phyloP scores from a whole-genome alignment of 345 rosid genomes.

The sweet orange (Citrus sinensis) region DNA sequence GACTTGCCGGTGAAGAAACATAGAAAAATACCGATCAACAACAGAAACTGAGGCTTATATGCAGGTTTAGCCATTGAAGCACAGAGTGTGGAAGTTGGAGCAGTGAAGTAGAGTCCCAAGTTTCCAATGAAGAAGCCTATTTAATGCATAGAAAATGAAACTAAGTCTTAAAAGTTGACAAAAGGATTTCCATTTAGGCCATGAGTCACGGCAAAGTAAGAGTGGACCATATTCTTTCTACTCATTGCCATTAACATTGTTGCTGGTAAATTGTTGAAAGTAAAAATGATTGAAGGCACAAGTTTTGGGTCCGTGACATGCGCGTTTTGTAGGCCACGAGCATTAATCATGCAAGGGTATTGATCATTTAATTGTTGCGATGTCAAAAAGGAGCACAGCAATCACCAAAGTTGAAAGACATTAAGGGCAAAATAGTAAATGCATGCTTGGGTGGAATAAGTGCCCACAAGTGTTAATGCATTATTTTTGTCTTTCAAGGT shows the following conservation, averaged over 20 bases:
- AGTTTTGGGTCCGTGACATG: neutral
- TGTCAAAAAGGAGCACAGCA: neutral
- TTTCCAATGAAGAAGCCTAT: slow-evolving; percentile 4
- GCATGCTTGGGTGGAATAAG: neutral
- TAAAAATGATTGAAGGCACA: neutral
- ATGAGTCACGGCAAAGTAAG: slow-evolving; percentile 3
- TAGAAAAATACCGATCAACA: neutral
- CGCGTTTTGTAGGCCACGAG: slow-evolving; percentile 8
- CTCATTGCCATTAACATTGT: neutral
- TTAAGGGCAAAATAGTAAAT: neutral
- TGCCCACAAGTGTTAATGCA: neutral
- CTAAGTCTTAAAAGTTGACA: neutral
- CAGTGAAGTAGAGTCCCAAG: neutral
- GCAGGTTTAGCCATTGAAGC: slow-evolving; percentile 29
- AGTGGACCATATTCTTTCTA: slow-evolving; percentile 3
- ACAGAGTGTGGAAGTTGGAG: neutral
- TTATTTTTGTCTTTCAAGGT: neutral
- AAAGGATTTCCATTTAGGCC: neutral
- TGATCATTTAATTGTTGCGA: neutral
- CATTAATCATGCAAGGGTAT: neutral
- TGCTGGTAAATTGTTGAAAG: neutral
- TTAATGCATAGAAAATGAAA: neutral
- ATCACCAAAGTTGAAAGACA: neutral
- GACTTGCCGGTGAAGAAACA: slow-evolving; percentile 32
- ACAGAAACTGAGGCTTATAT: slow-evolving; percentile 13